A percentile compares a stretch with the other conserved stretches of the same genome.
Conservation (phyloP, 75 land plant genomes). For the Pinus albicaulis region DNA sequence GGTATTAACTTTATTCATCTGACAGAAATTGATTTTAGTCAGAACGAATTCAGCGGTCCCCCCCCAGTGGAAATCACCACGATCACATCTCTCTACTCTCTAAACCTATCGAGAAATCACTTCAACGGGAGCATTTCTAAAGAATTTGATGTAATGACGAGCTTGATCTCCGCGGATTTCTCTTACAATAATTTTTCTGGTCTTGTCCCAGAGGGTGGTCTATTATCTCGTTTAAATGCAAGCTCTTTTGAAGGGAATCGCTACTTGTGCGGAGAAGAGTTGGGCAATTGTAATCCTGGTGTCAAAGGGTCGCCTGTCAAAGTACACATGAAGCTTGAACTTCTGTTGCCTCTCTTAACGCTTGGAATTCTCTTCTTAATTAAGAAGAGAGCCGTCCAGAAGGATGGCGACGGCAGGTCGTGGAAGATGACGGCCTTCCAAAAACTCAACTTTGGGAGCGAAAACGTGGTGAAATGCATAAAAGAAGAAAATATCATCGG, state of each 20-base stretch:
- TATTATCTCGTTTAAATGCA: conserved; percentile 11
- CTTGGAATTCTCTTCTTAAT: conserved; percentile 39
- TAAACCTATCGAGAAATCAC: conserved; percentile 27
- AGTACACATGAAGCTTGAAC: neutral
- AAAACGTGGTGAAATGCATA: conserved; percentile 56
- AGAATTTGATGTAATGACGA: conserved; percentile 9
- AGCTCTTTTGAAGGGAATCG: conserved; percentile 38
- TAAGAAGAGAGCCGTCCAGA: conserved; percentile 13
- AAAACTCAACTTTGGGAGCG: conserved; percentile 47
- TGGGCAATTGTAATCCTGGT: neutral
- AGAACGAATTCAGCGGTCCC: conserved; percentile 24
- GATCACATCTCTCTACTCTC: conserved; percentile 15
- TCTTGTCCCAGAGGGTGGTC: conserved; percentile 4
- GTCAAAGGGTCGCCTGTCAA: neutral
- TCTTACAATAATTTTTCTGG: conserved; percentile 50
- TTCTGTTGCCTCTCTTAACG: conserved; percentile 11
- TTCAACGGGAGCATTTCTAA: conserved; percentile 22
- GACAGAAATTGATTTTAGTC: conserved; percentile 24
- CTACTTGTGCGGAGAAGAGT: conserved; percentile 30
- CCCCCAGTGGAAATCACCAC: conserved; percentile 18
- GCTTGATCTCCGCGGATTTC: conserved; percentile 27
- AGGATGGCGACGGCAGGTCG: conserved; percentile 6
- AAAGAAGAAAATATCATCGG: conserved; percentile 78
- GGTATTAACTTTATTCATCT: conserved; percentile 27
- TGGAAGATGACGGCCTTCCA: conserved; percentile 78